Percentiles rank a stretch among this genome's conserved stretches.
phyloP scores from a whole-genome alignment of 176 grass and related monocot genomes.

The Luzula sylvatica region DNA sequence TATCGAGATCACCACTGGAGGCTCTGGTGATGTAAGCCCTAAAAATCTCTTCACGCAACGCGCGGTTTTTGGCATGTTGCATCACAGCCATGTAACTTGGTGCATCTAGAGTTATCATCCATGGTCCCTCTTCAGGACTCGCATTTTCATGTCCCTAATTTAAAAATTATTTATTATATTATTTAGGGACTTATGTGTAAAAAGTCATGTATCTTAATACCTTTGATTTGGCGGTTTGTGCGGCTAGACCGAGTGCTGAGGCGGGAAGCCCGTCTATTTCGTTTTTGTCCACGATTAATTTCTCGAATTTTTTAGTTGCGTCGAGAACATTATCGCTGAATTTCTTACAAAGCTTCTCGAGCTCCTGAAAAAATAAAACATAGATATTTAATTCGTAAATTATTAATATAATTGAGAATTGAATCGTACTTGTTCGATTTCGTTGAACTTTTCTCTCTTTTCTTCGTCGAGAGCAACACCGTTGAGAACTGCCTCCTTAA shows the following conservation, averaged over 20 bases:
- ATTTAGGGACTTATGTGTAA: neutral
- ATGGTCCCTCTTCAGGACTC: conserved; percentile 80
- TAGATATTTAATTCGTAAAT: neutral
- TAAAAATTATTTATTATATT: no score
- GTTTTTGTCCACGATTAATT: conserved; percentile 74
- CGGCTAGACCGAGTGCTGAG: conserved; percentile 72
- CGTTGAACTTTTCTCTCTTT: conserved; percentile 76
- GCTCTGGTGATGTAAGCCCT: conserved; percentile 62
- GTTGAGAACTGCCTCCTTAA: conserved; percentile 86
- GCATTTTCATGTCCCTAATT: conserved; percentile 92
- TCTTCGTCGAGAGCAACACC: conserved; percentile 86
- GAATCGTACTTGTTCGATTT: conserved; percentile 64
- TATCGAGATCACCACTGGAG: conserved; percentile 84
- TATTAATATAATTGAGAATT: neutral
- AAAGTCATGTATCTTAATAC: conserved; percentile 16
- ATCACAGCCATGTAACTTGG: conserved; percentile 84
- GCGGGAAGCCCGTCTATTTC: conserved; percentile 80
- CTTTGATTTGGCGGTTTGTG: conserved; percentile 74
- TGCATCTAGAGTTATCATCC: conserved; percentile 86
- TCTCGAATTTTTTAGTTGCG: conserved; percentile 91
- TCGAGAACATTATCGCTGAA: conserved; percentile 97
- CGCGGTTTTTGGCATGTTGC: conserved; percentile 81
- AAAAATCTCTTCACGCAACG: conserved; percentile 88
- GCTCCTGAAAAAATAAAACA: conserved; percentile 45
- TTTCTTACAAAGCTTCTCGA: conserved; percentile 83